Evolutionary conservation across 139 green algal species (phyloP).

Genomic region (Chlorella sp.): DNA sequence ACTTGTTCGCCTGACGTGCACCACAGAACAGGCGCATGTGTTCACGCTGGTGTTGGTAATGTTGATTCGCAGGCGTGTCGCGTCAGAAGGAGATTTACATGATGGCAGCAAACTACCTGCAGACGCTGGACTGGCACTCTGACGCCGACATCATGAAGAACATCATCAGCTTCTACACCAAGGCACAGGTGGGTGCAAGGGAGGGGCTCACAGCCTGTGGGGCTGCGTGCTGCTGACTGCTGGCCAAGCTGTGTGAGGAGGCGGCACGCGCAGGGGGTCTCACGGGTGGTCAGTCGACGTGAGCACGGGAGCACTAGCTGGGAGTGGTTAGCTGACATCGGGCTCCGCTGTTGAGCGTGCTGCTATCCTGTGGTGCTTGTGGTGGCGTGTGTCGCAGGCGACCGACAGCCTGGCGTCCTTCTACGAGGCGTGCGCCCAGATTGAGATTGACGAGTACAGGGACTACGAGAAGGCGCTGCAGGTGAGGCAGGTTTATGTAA

Average conservation of each 20-base stretch:
- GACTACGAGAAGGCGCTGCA: slow-evolving; percentile 72
- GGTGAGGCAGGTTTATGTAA: no score
- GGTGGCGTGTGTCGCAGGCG: slow-evolving; percentile 19
- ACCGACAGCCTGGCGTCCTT: slow-evolving; percentile 64
- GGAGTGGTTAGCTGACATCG: background rate
- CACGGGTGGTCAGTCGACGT: no score
- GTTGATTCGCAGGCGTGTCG: slow-evolving; percentile 45
- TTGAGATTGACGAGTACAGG: slow-evolving; percentile 78
- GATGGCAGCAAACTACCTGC: slow-evolving; percentile 76
- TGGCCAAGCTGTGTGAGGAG: no score
- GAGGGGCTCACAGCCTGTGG: no score
- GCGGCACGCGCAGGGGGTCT: no score
- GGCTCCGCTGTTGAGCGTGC: background rate
- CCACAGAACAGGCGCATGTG: no score
- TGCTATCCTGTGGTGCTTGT: background rate
- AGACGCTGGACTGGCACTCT: slow-evolving; percentile 72
- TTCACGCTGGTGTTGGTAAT: background rate
- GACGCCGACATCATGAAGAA: slow-evolving; percentile 64
- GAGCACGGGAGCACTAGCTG: no score
- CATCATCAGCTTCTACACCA: slow-evolving; percentile 79
- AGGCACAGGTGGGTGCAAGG: slow-evolving; percentile 37
- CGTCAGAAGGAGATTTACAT: slow-evolving; percentile 70
- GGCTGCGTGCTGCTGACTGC: no score
- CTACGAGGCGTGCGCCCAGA: slow-evolving; percentile 73
- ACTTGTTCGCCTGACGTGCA: no score